These are phyloP conservation scores for Coemansia furcata DNA, from an alignment of 192 early-diverging fungal genomes.

Conservation along the genomic window DNA sequence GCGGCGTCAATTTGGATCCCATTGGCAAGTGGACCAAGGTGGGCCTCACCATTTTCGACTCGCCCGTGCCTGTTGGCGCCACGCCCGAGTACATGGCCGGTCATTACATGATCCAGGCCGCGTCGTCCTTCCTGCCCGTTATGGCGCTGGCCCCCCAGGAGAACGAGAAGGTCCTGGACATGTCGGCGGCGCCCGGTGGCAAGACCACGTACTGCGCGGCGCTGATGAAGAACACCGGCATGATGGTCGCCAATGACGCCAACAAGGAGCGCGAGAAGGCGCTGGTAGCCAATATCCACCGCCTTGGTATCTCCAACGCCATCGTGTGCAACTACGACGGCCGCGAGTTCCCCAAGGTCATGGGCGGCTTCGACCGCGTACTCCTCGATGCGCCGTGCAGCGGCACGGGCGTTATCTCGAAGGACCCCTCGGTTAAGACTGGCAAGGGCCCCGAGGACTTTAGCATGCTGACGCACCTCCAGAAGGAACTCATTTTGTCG, in stretches of 20 bases:
- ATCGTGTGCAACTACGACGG: constrained; percentile 97
- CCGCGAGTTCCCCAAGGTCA: constrained; percentile 92
- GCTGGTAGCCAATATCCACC: constrained; percentile 88
- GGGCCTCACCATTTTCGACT: constrained; percentile 94
- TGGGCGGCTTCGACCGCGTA: constrained; percentile 97
- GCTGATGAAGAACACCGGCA: constrained; percentile 95
- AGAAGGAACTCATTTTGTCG: constrained; percentile 91
- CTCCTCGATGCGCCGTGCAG: constrained; percentile 97
- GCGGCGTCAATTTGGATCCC: constrained; percentile 97
- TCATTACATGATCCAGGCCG: constrained; percentile 98
- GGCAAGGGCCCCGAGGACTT: constrained; percentile 96
- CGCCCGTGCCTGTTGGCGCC: constrained; percentile 92
- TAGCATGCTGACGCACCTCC: constrained; percentile 85
- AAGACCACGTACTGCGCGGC: constrained; percentile 97
- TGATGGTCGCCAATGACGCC: constrained; percentile 96
- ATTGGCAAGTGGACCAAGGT: constrained; percentile 99
- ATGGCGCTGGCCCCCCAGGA: constrained; percentile 95
- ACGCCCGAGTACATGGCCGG: constrained; percentile 99
- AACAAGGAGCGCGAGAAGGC: constrained; percentile 91
- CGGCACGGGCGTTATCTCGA: constrained; percentile 98
- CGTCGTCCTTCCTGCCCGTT: constrained; percentile 96
- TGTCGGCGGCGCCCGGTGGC: constrained; percentile 97
- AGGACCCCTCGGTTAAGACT: constrained; percentile 92
- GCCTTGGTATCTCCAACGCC: constrained; percentile 82
- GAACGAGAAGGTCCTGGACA: constrained; percentile 91